phyloP scores from a whole-genome alignment of 352 stramenopile genomes.

The Globisporangium abappressorium region DNA sequence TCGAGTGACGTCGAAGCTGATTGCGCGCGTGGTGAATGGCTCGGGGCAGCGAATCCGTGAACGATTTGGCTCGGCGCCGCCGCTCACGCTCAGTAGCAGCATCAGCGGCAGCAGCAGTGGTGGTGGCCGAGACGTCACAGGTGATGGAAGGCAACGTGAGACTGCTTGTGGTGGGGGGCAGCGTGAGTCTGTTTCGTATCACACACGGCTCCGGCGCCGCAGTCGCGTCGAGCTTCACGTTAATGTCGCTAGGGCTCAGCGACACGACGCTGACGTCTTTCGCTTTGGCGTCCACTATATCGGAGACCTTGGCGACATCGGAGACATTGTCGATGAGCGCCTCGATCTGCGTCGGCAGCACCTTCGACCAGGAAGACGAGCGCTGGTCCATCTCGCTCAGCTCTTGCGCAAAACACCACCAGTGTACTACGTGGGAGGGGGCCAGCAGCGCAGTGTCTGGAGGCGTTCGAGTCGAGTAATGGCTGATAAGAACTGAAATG shows the following conservation, averaged over 20 bases:
- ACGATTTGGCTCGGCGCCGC: not conserved
- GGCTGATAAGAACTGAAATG: not conserved
- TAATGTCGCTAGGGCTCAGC: not conserved
- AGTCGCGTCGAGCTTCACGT: slow-evolving; percentile 1
- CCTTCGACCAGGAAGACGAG: slow-evolving; percentile 1
- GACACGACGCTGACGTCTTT: not conserved
- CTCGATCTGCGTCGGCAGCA: not conserved
- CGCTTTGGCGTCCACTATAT: not conserved
- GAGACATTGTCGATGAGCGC: not conserved
- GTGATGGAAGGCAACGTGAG: not conserved
- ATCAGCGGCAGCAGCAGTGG: not conserved
- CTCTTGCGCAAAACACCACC: not conserved
- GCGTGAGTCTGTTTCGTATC: not conserved
- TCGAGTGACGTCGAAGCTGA: slow-evolving; percentile 9
- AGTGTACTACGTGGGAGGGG: not conserved
- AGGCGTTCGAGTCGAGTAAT: not conserved
- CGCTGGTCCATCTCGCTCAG: not conserved
- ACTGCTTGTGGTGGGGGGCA: not conserved
- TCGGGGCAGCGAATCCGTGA: not conserved
- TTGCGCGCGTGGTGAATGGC: not conserved
- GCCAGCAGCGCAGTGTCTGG: not conserved
- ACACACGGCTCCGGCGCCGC: not conserved
- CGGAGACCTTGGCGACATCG: not conserved
- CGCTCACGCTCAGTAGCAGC: not conserved
- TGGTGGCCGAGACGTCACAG: not conserved